phyloP scores from a whole-genome alignment of 2,329 filamentous ascomycete genomes.

The Sclerotiophoma versabilis region DNA sequence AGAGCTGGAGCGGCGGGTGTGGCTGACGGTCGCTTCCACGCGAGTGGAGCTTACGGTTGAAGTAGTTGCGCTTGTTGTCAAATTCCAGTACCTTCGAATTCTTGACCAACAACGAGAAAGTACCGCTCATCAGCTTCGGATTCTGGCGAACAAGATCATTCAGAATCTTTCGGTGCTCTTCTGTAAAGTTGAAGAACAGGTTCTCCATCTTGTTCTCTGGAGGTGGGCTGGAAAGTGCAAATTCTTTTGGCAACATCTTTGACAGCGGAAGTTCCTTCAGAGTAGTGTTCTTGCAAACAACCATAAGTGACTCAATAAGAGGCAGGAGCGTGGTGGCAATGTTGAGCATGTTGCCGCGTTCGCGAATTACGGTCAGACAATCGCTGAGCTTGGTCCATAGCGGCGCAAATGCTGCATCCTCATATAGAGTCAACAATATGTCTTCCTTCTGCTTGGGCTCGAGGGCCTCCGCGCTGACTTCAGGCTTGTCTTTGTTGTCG shows the following conservation, averaged over 20 bases:
- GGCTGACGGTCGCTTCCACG: conserved; percentile 71
- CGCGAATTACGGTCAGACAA: conserved; percentile 84
- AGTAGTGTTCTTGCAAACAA: conserved; percentile 97
- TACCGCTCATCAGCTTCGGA: conserved; percentile 97
- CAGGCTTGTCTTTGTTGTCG: conserved; percentile 59
- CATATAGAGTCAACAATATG: conserved; percentile 85
- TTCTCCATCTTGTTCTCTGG: conserved; percentile 84
- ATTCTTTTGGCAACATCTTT: conserved; percentile 63
- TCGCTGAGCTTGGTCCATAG: conserved; percentile 93
- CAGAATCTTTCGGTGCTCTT: conserved; percentile 95
- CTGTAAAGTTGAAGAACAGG: conserved; percentile 96
- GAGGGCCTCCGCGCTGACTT: conserved; percentile 57
- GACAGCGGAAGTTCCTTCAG: conserved; percentile 69
- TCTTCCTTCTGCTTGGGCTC: conserved; percentile 76
- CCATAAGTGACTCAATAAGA: conserved; percentile 96
- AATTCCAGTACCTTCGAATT: conserved; percentile 99
- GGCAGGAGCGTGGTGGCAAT: conserved; percentile 95
- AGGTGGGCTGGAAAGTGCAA: conserved; percentile 75
- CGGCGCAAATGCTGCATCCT: conserved; percentile 85
- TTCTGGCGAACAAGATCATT: conserved; percentile 98
- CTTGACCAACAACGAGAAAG: conserved; percentile 93
- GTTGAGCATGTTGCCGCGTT: conserved; percentile 94
- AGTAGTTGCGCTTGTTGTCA: conserved; percentile 99
- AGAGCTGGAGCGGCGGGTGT: conserved; percentile 81
- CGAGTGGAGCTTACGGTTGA: conserved; percentile 89